phyloP scores from a whole-genome alignment of 305 asterid species.

The Fraxinus velutina region DNA sequence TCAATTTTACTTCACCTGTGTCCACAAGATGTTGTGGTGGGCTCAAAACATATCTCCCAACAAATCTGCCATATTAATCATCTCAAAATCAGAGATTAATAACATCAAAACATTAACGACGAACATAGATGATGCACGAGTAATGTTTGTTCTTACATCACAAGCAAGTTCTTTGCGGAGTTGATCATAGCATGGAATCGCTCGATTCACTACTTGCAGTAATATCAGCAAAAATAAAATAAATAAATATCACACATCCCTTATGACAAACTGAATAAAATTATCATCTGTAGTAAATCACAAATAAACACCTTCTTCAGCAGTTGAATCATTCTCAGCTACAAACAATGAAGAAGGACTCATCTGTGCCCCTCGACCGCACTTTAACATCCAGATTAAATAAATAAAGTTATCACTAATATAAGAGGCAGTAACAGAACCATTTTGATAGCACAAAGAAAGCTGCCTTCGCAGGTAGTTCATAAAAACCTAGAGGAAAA shows the following conservation, averaged over 20 bases:
- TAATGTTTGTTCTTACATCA: slow-evolving; percentile 54
- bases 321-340: neutral
- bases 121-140: neutral
- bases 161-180: slow-evolving; percentile 94
- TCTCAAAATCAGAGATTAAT: neutral
- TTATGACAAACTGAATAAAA: neutral
- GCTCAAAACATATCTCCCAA: slow-evolving; percentile 83
- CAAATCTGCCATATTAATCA: slow-evolving; percentile 55
- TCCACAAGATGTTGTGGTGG: slow-evolving; percentile 92
- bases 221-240: neutral
- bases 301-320: neutral
- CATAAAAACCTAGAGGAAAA: neutral
- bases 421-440: neutral
- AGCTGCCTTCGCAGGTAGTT: neutral
- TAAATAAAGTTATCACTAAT: neutral
- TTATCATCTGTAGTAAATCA: neutral
- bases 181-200: slow-evolving; percentile 67
- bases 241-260: neutral
- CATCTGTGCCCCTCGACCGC: neutral
- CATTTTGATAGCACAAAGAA: neutral
- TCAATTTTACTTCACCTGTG: slow-evolving; percentile 53
- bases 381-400: neutral
- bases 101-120: neutral
- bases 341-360: neutral
- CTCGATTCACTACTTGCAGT: slow-evolving; percentile 2